phyloP scores from a whole-genome alignment of 2,329 filamentous ascomycete species.

The Colletotrichum graminicola region DNA sequence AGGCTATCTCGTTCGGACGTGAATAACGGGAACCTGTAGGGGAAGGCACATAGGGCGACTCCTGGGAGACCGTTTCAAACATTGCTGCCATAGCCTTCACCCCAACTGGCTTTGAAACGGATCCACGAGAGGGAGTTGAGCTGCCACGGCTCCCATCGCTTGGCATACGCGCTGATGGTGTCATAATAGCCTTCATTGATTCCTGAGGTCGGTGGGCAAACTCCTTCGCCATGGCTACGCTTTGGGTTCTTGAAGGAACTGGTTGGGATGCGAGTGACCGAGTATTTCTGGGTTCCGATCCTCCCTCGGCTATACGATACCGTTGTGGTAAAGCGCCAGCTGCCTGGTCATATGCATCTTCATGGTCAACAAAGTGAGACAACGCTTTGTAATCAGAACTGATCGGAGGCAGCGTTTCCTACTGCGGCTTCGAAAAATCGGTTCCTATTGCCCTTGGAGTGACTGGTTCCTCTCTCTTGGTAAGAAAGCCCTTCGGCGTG shows the following conservation, averaged over 20 bases:
- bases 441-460: background rate
- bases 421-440: conserved; percentile 3
- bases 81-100: conserved; percentile 66
- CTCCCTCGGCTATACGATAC: background rate
- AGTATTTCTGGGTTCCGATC: background rate
- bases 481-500: conserved; percentile 33
- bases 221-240: conserved; percentile 28
- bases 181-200: conserved; percentile 14
- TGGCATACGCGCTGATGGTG: conserved; percentile 9
- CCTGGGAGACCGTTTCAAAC: conserved; percentile 58
- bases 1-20: conserved; percentile 19
- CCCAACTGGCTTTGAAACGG: conserved; percentile 48
- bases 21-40: conserved; percentile 13
- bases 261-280: background rate
- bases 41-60: conserved; percentile 43
- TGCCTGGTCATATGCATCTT: background rate
- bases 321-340: background rate
- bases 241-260: conserved; percentile 9
- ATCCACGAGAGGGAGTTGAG: conserved; percentile 35
- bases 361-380: background rate
- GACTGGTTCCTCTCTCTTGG: background rate
- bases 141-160: background rate
- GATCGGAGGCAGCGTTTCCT: conserved; percentile 18
- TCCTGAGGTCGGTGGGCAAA: conserved; percentile 28
- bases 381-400: background rate